Evolutionary conservation across 2,329 filamentous ascomycete genomes (phyloP).

Genomic region (Trichoderma guizhouense): DNA sequence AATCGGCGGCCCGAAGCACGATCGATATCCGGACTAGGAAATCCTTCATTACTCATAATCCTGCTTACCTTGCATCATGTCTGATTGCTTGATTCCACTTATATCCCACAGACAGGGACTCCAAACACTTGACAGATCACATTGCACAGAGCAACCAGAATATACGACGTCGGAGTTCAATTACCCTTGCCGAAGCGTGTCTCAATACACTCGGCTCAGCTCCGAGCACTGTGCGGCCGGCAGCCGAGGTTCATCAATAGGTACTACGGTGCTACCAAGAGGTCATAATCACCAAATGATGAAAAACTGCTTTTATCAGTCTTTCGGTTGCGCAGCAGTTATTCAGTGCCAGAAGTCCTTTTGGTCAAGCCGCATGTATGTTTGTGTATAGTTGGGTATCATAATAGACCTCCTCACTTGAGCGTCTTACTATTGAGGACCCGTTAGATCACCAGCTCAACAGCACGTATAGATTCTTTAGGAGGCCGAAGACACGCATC

Average conservation of each 20-base stretch:
- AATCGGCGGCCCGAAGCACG: neutral
- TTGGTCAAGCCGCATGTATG: neutral
- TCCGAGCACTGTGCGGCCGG: constrained; percentile 6
- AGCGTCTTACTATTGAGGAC: neutral
- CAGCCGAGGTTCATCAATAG: neutral
- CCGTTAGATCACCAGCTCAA: neutral
- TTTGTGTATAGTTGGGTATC: neutral
- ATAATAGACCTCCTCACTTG: neutral
- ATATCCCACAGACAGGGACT: neutral
- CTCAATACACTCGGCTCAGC: constrained; percentile 1
- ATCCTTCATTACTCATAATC: neutral
- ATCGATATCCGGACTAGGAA: neutral
- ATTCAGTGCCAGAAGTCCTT: neutral
- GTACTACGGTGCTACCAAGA: neutral
- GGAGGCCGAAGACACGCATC: neutral
- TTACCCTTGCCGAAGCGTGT: constrained; percentile 2
- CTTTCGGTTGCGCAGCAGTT: neutral
- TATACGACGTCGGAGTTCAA: constrained; percentile 10
- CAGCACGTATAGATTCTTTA: neutral
- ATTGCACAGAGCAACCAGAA: neutral
- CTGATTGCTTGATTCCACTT: neutral
- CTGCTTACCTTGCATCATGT: neutral
- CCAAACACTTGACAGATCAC: neutral
- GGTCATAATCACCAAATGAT: neutral
- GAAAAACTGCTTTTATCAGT: neutral